Conservation (phyloP, 371 early-diverging fungal species). For the Blakeslea trispora region DNA sequence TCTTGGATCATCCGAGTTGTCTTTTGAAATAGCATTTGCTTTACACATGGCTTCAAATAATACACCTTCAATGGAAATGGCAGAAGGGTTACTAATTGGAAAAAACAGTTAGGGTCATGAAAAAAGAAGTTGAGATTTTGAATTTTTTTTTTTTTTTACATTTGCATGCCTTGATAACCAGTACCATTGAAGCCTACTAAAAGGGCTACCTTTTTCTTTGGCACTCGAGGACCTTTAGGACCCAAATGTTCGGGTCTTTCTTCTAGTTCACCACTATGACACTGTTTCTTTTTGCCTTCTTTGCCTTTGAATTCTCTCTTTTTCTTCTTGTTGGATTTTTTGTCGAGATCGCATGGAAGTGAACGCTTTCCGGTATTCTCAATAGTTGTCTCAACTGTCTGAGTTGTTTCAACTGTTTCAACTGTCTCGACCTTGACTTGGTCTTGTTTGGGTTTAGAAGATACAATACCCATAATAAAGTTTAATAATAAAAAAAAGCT, state of each 20-base stretch:
- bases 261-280: slow-evolving; percentile 2
- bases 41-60: slow-evolving; percentile 75
- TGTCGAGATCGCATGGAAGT: neutral
- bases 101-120: too few relatives aligned
- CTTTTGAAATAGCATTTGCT: slow-evolving; percentile 78
- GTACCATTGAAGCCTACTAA: slow-evolving; percentile 94
- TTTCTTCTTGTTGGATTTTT: neutral
- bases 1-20: slow-evolving; percentile 75
- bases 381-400: neutral
- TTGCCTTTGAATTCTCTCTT: neutral
- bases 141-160: too few relatives aligned
- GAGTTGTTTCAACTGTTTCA: neutral
- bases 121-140: too few relatives aligned
- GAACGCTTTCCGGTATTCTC: neutral
- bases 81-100: slow-evolving; percentile 63
- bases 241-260: slow-evolving; percentile 15
- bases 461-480: neutral
- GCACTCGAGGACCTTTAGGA: slow-evolving; percentile 52
- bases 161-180: slow-evolving; percentile 97
- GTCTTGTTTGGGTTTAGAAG: neutral
- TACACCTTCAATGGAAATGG: slow-evolving; percentile 80
- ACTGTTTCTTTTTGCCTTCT: neutral
- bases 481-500: too few relatives aligned
- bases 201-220: slow-evolving; percentile 89
- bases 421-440: neutral